phyloP scores from a whole-genome alignment of 768 basidiomycete genomes.

The Hirschioporus abietinus region DNA sequence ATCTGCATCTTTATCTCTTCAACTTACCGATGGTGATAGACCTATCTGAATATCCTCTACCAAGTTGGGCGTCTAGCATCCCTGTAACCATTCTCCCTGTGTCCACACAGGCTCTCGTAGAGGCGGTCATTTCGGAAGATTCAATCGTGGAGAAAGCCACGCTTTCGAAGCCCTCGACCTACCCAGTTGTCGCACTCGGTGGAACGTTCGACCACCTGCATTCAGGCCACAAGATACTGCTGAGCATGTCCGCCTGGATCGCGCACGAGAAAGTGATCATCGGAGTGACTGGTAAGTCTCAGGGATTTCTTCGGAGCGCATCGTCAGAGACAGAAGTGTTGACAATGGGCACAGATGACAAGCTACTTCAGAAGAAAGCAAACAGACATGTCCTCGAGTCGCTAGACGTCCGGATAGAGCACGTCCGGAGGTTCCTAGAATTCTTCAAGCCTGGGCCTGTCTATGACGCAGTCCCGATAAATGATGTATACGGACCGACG shows the following conservation, averaged over 20 bases:
- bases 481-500: constrained; percentile 90
- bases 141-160: background rate
- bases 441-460: constrained; percentile 63
- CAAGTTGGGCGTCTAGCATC: background rate
- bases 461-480: constrained; percentile 67
- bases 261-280: constrained; percentile 77
- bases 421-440: constrained; percentile 62
- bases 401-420: constrained; percentile 47
- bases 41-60: constrained; percentile 8
- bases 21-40: constrained; percentile 1
- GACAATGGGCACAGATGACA: constrained; percentile 46
- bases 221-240: constrained; percentile 93
- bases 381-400: constrained; percentile 64
- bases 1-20: constrained; percentile 29
- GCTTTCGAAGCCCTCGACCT: constrained; percentile 17
- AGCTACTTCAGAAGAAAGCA: constrained; percentile 64
- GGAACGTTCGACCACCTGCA: constrained; percentile 99
- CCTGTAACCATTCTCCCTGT: constrained; percentile 1
- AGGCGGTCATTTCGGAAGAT: background rate
- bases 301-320: background rate
- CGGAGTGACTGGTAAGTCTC: constrained; percentile 72
- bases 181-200: constrained; percentile 79
- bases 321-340: background rate
- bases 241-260: constrained; percentile 89
- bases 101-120: background rate